Conservation (phyloP, 108 stramenopile genomes). For the Nitzschia putrida region DNA sequence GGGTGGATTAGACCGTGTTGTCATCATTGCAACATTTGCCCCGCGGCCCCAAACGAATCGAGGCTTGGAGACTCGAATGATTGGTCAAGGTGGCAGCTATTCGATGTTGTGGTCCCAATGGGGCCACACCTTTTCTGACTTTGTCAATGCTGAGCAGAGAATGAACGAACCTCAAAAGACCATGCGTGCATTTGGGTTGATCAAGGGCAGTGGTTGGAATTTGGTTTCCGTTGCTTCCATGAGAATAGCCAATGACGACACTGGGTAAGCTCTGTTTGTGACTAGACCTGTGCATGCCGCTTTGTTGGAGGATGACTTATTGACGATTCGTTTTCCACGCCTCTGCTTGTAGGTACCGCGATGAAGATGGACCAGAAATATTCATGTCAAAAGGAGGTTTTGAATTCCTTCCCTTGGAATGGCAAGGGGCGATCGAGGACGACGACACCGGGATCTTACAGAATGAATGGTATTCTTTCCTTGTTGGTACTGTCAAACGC, state of each 20-base stretch:
- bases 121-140: conserved; percentile 63
- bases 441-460: conserved; percentile 11
- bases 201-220: conserved; percentile 58
- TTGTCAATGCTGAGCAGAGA: conserved; percentile 36
- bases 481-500: conserved; percentile 22
- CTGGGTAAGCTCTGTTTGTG: conserved; percentile 16
- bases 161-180: conserved; percentile 50
- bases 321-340: too few species aligned
- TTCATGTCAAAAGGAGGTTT: conserved; percentile 41
- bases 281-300: neutral
- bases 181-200: conserved; percentile 46
- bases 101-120: conserved; percentile 57
- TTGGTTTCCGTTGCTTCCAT: conserved; percentile 25
- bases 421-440: conserved; percentile 27
- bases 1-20: conserved; percentile 45
- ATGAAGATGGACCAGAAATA: conserved; percentile 5
- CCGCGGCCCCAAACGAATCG: conserved; percentile 41
- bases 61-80: conserved; percentile 18
- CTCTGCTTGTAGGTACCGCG: neutral
- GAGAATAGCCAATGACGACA: conserved; percentile 56
- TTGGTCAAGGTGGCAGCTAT: conserved; percentile 52
- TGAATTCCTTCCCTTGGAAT: conserved; percentile 34
- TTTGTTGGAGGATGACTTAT: neutral
- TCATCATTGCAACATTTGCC: conserved; percentile 62
- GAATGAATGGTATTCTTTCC: conserved; percentile 31